A percentile compares a stretch with the other conserved stretches of the same genome.
These are phyloP conservation scores for Cryptosporidium viatorum DNA, from an alignment of 169 alveolate genomes.

Conservation along the genomic window DNA sequence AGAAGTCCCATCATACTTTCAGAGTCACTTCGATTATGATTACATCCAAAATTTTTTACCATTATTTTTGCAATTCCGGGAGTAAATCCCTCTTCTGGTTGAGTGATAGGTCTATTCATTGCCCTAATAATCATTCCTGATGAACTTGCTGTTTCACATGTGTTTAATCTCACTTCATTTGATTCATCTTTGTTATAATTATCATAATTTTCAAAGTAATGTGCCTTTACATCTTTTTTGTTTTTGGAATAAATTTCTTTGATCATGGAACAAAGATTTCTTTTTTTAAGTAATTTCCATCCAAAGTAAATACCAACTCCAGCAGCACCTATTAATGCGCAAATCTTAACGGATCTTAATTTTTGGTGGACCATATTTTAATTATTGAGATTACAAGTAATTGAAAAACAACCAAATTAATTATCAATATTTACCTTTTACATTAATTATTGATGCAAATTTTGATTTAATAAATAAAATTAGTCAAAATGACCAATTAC, in stretches of 20 bases:
- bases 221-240: neutral
- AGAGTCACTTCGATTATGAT: constrained; percentile 96
- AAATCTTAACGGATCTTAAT: neutral
- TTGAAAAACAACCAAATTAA: neutral
- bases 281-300: constrained; percentile 18
- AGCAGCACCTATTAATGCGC: constrained; percentile 46
- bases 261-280: neutral
- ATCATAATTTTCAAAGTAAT: neutral
- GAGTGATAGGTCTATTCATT: neutral
- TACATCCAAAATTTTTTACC: constrained; percentile 98
- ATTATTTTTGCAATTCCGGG: constrained; percentile 91
- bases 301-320: constrained; percentile 52
- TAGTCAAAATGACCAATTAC: constrained; percentile 7
- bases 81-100: constrained; percentile 1
- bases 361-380: constrained; percentile 9
- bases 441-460: neutral
- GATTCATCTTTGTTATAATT: neutral
- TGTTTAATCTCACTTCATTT: neutral
- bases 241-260: neutral
- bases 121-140: constrained; percentile 35
- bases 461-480: neutral
- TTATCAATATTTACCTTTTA: neutral
- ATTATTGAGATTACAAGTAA: neutral
- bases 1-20: constrained; percentile 95
- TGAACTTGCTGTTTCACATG: neutral